Percentiles rank a stretch among this genome's conserved stretches.
These are phyloP conservation scores for Lipomyces starkeyi DNA, from an alignment of 805 yeast species.

Conservation along the genomic window DNA sequence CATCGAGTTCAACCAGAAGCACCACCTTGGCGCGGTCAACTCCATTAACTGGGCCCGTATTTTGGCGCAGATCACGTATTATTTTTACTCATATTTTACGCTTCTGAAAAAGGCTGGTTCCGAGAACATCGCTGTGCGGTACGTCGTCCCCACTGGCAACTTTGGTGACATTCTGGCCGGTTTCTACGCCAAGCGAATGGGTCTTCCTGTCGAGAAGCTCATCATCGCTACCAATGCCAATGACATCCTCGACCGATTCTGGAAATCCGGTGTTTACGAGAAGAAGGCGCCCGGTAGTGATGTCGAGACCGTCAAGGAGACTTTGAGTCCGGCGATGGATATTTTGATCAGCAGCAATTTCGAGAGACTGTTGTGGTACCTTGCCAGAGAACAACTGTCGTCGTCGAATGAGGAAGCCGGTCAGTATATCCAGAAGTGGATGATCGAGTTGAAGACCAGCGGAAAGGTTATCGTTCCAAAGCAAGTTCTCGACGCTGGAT, in stretches of 20 bases:
- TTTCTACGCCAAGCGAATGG: constrained; percentile 92
- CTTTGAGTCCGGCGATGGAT: constrained; percentile 98
- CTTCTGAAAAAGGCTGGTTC: constrained; percentile 47
- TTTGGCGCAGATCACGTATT: constrained; percentile 95
- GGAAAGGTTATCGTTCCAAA: constrained; percentile 79
- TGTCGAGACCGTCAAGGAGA: constrained; percentile 72
- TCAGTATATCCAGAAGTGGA: constrained; percentile 70
- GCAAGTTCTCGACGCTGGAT: constrained; percentile 69
- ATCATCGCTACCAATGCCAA: constrained; percentile 96
- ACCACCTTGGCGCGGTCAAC: constrained; percentile 97
- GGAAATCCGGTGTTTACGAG: constrained; percentile 83
- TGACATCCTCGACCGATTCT: constrained; percentile 91
- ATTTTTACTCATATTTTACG: constrained; percentile 89
- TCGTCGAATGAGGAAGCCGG: constrained; percentile 73
- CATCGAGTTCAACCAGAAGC: constrained; percentile 79
- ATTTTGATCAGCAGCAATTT: constrained; percentile 93
- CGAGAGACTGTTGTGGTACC: constrained; percentile 95
- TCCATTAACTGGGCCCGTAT: constrained; percentile 99
- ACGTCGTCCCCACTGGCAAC: constrained; percentile 97
- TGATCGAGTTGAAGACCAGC: constrained; percentile 71
- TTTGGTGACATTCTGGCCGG: constrained; percentile 99
- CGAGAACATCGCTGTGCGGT: constrained; percentile 61
- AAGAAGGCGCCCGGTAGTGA: constrained; percentile 50
- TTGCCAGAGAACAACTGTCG: constrained; percentile 74
- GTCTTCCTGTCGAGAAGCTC: constrained; percentile 83